Evolutionary conservation across 345 rosid species (phyloP).

Genomic region (Populus nigra): DNA sequence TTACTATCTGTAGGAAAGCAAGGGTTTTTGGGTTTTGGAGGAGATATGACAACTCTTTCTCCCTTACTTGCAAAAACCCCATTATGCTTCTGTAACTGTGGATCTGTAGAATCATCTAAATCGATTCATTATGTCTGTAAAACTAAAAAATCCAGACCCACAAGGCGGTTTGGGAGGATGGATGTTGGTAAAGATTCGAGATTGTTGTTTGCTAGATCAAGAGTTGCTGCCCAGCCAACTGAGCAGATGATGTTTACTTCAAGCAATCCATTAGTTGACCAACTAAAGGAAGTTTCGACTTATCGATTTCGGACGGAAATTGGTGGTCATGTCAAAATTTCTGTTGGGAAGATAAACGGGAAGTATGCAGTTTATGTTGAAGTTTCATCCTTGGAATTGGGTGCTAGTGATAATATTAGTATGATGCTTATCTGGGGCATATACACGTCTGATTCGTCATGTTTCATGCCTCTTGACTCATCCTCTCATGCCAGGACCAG

Average conservation of each 20-base stretch:
- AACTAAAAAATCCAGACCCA: not conserved
- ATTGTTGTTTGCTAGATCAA: constrained; percentile 44
- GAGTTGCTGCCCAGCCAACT: constrained; percentile 42
- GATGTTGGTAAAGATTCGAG: constrained; percentile 27
- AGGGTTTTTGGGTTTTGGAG: constrained; percentile 8
- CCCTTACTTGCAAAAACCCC: constrained; percentile 34
- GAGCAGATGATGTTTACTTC: constrained; percentile 35
- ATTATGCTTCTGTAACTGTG: constrained; percentile 28
- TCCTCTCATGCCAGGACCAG: constrained; percentile 36
- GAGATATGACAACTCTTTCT: constrained; percentile 51
- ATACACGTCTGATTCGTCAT: constrained; percentile 59
- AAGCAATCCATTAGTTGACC: constrained; percentile 33
- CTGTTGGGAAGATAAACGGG: constrained; percentile 48
- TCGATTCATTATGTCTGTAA: not conserved
- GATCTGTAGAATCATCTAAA: constrained; percentile 35
- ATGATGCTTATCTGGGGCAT: constrained; percentile 67
- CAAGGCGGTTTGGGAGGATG: constrained; percentile 21
- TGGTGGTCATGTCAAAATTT: constrained; percentile 68
- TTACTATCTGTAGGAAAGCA: not conserved
- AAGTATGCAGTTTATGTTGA: constrained; percentile 53
- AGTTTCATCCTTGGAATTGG: constrained; percentile 51
- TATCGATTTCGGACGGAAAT: constrained; percentile 66
- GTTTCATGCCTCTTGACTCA: constrained; percentile 50
- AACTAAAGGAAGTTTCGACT: constrained; percentile 40
- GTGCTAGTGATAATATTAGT: constrained; percentile 25